Evolutionary conservation across 306 rosid genomes (phyloP).

Genomic region (Vicia sativa): DNA sequence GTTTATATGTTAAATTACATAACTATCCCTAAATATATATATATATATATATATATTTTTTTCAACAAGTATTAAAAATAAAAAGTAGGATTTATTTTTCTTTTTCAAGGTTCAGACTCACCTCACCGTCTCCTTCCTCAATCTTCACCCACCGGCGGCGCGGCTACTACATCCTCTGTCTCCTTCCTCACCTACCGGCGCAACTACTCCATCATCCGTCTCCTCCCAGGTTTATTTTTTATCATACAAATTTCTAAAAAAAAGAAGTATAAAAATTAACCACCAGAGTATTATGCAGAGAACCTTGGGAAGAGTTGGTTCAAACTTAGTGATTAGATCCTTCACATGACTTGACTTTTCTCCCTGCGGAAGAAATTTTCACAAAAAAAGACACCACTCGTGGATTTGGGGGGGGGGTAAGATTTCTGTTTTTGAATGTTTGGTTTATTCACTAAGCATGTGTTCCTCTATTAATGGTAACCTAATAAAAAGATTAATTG

Average conservation of each 20-base stretch:
- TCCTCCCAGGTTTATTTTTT: too few species aligned
- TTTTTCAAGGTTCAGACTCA: too few species aligned
- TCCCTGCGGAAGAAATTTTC: slow-evolving; percentile 53
- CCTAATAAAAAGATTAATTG: slow-evolving; percentile 22
- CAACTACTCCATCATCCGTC: too few species aligned
- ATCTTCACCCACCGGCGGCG: too few species aligned
- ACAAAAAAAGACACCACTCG: slow-evolving; percentile 7
- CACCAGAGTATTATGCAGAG: slow-evolving; percentile 52
- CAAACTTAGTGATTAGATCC: slow-evolving; percentile 63
- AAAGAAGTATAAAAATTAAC: slow-evolving; percentile 38
- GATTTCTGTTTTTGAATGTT: slow-evolving; percentile 13
- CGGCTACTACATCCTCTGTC: too few species aligned
- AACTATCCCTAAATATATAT: too few species aligned
- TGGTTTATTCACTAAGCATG: slow-evolving; percentile 11
- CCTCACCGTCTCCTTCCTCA: too few species aligned
- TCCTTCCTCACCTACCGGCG: too few species aligned
- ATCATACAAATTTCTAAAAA: slow-evolving; percentile 3
- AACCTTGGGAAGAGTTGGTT: slow-evolving; percentile 85
- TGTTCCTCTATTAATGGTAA: slow-evolving; percentile 16
- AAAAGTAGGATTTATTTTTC: too few species aligned
- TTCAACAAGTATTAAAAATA: too few species aligned
- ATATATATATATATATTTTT: too few species aligned
- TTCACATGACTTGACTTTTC: slow-evolving; percentile 65
- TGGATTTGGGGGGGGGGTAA: slow-evolving; percentile 22
- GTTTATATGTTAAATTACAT: too few species aligned